These are phyloP conservation scores for Talaromyces atroroseus DNA, from an alignment of 2,329 filamentous ascomycete species.

Conservation along the genomic window DNA sequence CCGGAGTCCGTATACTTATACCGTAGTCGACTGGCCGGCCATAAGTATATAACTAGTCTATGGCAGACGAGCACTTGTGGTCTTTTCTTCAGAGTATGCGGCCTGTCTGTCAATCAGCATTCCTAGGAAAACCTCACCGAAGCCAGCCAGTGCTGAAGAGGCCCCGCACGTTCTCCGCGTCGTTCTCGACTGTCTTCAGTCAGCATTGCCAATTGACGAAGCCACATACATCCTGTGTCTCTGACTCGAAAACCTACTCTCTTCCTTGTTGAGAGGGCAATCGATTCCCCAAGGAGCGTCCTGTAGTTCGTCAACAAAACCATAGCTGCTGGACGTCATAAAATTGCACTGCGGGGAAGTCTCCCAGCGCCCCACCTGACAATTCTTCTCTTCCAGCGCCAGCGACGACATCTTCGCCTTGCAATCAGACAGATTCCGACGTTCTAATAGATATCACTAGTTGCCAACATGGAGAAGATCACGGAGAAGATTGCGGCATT, in stretches of 20 bases:
- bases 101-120: background rate
- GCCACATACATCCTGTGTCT: background rate
- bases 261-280: too few relatives aligned
- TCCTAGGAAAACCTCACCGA: too few relatives aligned
- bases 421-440: background rate
- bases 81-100: background rate
- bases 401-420: background rate
- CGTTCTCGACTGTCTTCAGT: background rate
- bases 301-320: background rate
- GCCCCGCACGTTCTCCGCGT: background rate
- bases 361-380: background rate
- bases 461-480: conserved; percentile 69
- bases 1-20: background rate
- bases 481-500: conserved; percentile 92
- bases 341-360: conserved; percentile 4
- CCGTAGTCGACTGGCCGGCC: too few relatives aligned
- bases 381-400: background rate
- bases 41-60: too few relatives aligned
- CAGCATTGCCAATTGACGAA: background rate
- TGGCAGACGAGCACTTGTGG: background rate
- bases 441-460: background rate
- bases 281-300: background rate
- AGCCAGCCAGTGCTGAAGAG: background rate
- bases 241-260: background rate
- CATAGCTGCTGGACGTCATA: background rate